Evolutionary conservation across 768 basidiomycete genomes (phyloP), one percentile per base, ranked within the genome.

Genomic region (Gloeophyllum trabeum): DNA sequence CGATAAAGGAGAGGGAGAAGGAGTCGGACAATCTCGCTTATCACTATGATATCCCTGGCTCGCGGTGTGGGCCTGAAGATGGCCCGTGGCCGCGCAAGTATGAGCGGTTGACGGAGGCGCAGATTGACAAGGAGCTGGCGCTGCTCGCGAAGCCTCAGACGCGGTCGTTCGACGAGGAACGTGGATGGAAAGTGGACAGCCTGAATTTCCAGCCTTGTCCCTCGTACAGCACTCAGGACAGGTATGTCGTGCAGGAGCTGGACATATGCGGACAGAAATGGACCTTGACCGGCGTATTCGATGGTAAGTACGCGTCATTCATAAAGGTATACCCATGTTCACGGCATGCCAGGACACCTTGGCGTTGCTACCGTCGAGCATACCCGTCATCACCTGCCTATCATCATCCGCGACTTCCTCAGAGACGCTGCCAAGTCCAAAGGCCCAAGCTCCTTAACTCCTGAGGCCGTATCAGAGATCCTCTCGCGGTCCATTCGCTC

Each of bases 11-110:
- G n/a, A n/a, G n/a, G n/a, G n/a, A n/a, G n/a, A n/a, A n/a, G n/a
- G n/a, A n/a, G n/a, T n/a, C 48, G 24, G 49, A 51, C 13, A 36
- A 45, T 34, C 69, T 67, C 60, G 75, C 73, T 10, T 73, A 73
- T 55, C 57, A 70, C 47, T 69, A 78, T 44, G 79, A 80, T 49
- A 75, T 79, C 7, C 75, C 75, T 18, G 77, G 79, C 12, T 69
- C 71, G 23, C 63, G 79, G 24, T 76, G 75, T 52, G 73, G 67
- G 4, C 73, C 78, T 36, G 75, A 79, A 45, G 79, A 81, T 34
- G 77, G 72, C 4, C 73, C 73, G 25, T 80, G 78, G 77, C 79
- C 79, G 4, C 70, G 74, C 40, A 57, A 73, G 6, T 81, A 76
- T 51, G 66, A 67, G 43, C 61, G 68, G 18, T 64, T 81, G 13